Percentiles rank a stretch among this genome's conserved stretches.
Conservation (phyloP, 441 rosid species). For the Daphne laureola region DNA sequence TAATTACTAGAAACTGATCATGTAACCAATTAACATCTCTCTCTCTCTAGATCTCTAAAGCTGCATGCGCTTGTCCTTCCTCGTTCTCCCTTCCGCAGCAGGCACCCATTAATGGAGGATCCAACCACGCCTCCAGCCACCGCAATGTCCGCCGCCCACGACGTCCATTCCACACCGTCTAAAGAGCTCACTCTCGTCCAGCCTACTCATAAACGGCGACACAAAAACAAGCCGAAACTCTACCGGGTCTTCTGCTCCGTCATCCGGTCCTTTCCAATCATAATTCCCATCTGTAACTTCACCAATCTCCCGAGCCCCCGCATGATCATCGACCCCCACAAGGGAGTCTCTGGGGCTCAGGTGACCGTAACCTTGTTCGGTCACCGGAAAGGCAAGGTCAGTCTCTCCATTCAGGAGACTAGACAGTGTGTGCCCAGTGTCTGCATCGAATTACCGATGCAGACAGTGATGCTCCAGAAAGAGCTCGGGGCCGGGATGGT, state of each 20-base stretch:
- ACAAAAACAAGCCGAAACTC: slow-evolving; percentile 36
- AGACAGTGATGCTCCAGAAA: slow-evolving; percentile 25
- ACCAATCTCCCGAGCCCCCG: slow-evolving; percentile 33
- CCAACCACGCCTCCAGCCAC: too few relatives aligned
- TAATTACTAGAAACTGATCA: too few relatives aligned
- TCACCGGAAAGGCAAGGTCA: slow-evolving; percentile 29
- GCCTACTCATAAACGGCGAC: slow-evolving; percentile 43
- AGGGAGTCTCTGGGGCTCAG: slow-evolving; percentile 7
- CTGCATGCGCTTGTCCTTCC: too few relatives aligned
- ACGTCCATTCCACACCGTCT: slow-evolving; percentile 15
- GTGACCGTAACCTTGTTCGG: slow-evolving; percentile 26
- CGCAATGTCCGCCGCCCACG: too few relatives aligned
- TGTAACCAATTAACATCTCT: too few relatives aligned
- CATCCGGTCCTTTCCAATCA: slow-evolving; percentile 71
- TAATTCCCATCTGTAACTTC: slow-evolving; percentile 59
- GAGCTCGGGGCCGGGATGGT: slow-evolving; percentile 16
- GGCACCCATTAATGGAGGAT: too few relatives aligned
- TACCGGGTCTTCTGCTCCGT: slow-evolving; percentile 68
- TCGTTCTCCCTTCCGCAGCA: too few relatives aligned
- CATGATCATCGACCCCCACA: slow-evolving; percentile 34
- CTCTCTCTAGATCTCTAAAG: too few relatives aligned
- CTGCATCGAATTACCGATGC: slow-evolving; percentile 26
- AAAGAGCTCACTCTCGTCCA: slow-evolving; percentile 39
- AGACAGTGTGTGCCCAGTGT: slow-evolving; percentile 27
- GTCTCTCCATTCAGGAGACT: slow-evolving; percentile 27